Evolutionary conservation across 345 rosid species (phyloP).

Genomic region (Pistacia integerrima): DNA sequence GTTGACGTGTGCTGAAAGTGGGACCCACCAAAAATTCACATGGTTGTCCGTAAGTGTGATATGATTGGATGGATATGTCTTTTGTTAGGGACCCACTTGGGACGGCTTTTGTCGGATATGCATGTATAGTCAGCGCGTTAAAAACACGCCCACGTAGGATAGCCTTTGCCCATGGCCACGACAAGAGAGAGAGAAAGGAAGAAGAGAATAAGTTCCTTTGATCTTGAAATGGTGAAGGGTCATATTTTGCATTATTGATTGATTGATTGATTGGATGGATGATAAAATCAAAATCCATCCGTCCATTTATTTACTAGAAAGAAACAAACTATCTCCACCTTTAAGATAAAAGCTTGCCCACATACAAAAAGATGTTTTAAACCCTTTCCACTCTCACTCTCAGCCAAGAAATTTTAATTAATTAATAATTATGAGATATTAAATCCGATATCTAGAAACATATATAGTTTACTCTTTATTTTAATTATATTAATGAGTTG

Average conservation of each 20-base stretch:
- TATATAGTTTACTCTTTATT: too few species aligned
- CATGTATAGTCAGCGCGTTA: constrained; percentile 52
- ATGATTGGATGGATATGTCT: constrained; percentile 31
- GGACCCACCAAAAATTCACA: constrained; percentile 31
- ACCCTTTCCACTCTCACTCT: not conserved
- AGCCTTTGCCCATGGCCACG: constrained; percentile 24
- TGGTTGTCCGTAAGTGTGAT: constrained; percentile 6
- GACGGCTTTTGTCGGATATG: constrained; percentile 58
- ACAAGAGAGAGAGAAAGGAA: constrained; percentile 1
- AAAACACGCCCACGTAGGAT: constrained; percentile 52
- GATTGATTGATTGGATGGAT: constrained; percentile 11
- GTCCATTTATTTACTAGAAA: constrained; percentile 20
- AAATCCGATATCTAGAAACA: not conserved
- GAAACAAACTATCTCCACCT: constrained; percentile 7
- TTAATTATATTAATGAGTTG: not conserved
- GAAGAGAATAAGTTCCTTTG: constrained; percentile 47
- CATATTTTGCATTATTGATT: constrained; percentile 25
- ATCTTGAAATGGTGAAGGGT: not conserved
- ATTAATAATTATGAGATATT: not conserved
- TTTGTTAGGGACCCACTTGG: constrained; percentile 23
- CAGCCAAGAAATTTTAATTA: too few species aligned
- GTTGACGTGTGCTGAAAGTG: constrained; percentile 3
- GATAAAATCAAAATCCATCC: constrained; percentile 23
- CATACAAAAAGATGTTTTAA: constrained; percentile 24
- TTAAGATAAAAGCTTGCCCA: constrained; percentile 15